phyloP scores from a whole-genome alignment of 805 yeast genomes.

The Candida maris region DNA sequence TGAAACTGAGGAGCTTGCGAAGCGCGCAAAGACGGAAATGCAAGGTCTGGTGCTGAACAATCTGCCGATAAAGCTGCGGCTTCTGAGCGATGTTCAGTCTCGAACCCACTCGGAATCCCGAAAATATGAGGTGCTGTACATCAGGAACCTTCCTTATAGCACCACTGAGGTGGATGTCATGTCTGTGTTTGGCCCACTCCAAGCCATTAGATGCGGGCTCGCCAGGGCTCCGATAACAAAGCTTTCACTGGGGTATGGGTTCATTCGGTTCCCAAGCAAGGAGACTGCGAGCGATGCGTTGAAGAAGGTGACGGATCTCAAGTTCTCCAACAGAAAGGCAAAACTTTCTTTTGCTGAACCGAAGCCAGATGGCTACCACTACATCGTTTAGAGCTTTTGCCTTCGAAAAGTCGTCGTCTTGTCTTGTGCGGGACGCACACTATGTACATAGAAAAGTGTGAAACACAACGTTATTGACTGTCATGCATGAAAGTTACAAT shows the following conservation, averaged over 20 bases:
- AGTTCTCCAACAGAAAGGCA: conserved; percentile 45
- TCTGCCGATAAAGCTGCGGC: conserved; percentile 21
- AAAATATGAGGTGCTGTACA: conserved; percentile 24
- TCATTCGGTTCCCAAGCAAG: conserved; percentile 48
- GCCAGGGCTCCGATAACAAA: conserved; percentile 27
- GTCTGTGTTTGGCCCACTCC: conserved; percentile 22
- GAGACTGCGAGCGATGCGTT: conserved; percentile 48
- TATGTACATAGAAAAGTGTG: conserved; percentile 11
- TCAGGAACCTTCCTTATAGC: conserved; percentile 28
- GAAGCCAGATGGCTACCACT: conserved; percentile 20
- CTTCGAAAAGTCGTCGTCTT: not conserved
- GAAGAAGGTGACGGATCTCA: conserved; percentile 36
- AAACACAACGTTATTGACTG: conserved; percentile 6
- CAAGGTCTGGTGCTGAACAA: conserved; percentile 30
- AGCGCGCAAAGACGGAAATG: conserved; percentile 28
- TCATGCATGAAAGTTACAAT: conserved; percentile 1
- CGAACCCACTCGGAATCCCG: conserved; percentile 5
- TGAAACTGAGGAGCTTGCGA: conserved; percentile 18
- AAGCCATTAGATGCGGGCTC: conserved; percentile 28
- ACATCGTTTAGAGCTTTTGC: conserved; percentile 20
- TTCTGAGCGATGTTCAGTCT: conserved; percentile 13
- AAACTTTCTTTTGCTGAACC: conserved; percentile 27
- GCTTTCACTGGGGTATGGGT: conserved; percentile 51
- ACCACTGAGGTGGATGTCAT: conserved; percentile 25
- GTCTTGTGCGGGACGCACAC: conserved; percentile 4